A percentile compares a stretch with the other conserved stretches of the same genome.
Conservation (phyloP, 768 basidiomycete genomes). For the Termitomyces sp. region DNA sequence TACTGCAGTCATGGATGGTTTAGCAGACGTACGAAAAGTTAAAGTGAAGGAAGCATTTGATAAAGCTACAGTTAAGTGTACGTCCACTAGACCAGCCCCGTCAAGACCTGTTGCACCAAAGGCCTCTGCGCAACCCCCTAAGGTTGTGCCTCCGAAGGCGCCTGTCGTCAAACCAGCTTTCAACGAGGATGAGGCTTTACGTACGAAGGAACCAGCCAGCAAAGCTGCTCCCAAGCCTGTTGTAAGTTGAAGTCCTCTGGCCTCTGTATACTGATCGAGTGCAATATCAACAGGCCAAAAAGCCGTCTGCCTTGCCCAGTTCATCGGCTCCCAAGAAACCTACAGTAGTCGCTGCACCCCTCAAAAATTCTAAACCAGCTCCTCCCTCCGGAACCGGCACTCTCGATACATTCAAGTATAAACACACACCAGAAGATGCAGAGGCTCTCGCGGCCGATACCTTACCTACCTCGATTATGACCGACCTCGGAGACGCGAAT, state of each 20-base stretch:
- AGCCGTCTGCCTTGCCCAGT: constrained; percentile 30
- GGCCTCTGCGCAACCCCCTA: constrained; percentile 17
- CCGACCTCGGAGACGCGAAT: constrained; percentile 76
- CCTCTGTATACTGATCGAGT: constrained; percentile 1
- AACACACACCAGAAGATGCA: constrained; percentile 88
- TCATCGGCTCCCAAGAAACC: constrained; percentile 38
- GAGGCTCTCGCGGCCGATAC: constrained; percentile 68
- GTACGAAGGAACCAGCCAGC: constrained; percentile 36
- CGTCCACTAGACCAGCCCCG: constrained; percentile 52
- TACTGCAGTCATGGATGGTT: constrained; percentile 76
- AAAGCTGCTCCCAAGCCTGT: constrained; percentile 47
- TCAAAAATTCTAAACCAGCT: constrained; percentile 39
- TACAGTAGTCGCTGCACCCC: constrained; percentile 26
- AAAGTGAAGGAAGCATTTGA: constrained; percentile 95
- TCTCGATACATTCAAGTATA: constrained; percentile 87
- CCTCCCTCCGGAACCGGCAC: constrained; percentile 43
- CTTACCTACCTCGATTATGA: constrained; percentile 65
- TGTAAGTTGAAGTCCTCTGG: constrained; percentile 24
- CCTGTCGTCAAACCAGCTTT: constrained; percentile 1
- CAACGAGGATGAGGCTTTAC: constrained; percentile 10
- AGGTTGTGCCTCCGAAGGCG: constrained; percentile 16
- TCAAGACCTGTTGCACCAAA: constrained; percentile 45
- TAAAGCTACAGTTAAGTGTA: constrained; percentile 88
- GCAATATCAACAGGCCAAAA: constrained; percentile 40
- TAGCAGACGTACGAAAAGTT: constrained; percentile 81